Percentiles rank a stretch among this genome's conserved stretches.
These are phyloP conservation scores for Cinnamomum chago DNA, from an alignment of 164 flowering plant genomes.

Conservation along the genomic window DNA sequence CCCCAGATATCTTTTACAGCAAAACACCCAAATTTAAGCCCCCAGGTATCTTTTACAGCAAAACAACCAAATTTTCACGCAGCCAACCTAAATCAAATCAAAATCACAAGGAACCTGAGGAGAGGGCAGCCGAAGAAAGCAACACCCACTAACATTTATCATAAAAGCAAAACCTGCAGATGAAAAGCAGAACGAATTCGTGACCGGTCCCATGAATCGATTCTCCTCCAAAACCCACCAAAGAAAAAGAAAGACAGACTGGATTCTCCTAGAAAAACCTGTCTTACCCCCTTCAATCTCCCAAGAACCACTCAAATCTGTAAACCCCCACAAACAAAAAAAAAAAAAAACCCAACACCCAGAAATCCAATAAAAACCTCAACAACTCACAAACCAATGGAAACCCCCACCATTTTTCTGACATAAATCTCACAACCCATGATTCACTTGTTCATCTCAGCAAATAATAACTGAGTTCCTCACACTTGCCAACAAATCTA, in stretches of 20 bases:
- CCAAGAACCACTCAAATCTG: neutral
- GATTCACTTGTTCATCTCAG: neutral
- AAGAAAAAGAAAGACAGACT: neutral
- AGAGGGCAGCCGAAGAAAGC: neutral
- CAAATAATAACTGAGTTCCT: neutral
- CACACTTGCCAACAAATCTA: neutral
- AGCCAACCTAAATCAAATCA: neutral
- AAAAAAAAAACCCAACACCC: neutral
- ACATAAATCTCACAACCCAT: neutral
- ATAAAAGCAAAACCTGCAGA: neutral
- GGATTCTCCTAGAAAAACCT: neutral
- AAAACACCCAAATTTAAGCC: neutral
- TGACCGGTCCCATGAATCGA: conserved; percentile 6
- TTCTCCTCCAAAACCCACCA: neutral
- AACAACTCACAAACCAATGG: neutral
- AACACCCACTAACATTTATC: neutral
- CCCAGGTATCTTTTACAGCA: neutral
- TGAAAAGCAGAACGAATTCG: neutral
- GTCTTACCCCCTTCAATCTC: neutral
- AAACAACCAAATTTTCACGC: neutral
- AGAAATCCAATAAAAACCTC: neutral
- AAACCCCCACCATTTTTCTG: neutral
- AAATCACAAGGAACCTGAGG: neutral
- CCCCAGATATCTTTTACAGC: neutral
- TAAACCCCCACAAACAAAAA: neutral